Base-by-base conservation (phyloP, 805 yeast species). In the Candida suzukii region DNA sequence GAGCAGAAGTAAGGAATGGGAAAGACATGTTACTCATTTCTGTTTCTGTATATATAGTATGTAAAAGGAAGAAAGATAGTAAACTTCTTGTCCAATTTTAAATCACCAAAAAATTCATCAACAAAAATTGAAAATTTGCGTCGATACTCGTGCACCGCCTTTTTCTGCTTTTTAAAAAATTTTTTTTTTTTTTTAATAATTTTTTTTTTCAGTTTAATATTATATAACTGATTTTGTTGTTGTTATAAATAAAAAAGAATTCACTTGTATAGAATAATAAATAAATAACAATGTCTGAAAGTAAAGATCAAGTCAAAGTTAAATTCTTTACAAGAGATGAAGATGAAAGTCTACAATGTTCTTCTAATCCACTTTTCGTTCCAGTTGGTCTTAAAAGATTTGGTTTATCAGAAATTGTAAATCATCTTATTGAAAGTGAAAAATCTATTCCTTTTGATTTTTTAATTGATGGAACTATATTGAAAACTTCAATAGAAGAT, bases 361-460 rank as follows among this genome's bases (percentile, higher is more conserved):
- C 76, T 17, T 93, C 87, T 44, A 76, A 83, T 39, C 95, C 99
- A 13, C 71, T 93, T 41, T 84, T 73, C 57, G 97, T 88, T 21
- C 99, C 99, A 19, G 83, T 83, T 19, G 64, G 83, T 3, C 71
- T 93, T 50, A 88, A 86, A 52, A 76, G 98, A 62, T 90, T 78
- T 59, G 99, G 99, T 42, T 73, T 93, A 32, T 87, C 96, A 4
- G 98, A 93, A 64, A 82, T 93, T 58, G 96, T 93, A 19, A 93
- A 93, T 65, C 97, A 93, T 66, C 70, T 93, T 42, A 68, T 93
- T 39, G 71, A 64, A 8, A 42, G 68, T 48, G 81, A 80, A 16
- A 69, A 66, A 36, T 80, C 93, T 1, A 76, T 88, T 41, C 98
- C 98, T 18, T 91, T 93, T 61, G 98, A 93, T 58, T 93, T 93